Evolutionary conservation across 164 flowering plant species (phyloP).

Genomic region (Piper longum): DNA sequence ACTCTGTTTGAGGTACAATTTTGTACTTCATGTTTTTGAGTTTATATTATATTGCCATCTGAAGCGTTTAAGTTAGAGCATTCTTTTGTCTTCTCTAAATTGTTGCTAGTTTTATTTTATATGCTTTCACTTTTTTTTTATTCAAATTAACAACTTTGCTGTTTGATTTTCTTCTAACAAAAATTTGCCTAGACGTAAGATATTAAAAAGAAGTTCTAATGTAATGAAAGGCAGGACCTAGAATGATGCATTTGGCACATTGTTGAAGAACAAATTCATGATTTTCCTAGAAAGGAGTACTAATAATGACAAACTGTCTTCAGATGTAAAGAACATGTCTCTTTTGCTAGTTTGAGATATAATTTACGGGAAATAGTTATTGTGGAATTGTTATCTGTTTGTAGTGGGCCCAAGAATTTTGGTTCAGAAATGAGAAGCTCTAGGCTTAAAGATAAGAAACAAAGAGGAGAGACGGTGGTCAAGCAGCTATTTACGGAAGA

Average conservation of each 20-base stretch:
- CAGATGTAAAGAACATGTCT: neutral
- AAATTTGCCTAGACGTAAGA: no score
- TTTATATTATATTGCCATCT: no score
- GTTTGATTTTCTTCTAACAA: no score
- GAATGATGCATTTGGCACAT: no score
- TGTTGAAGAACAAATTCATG: no score
- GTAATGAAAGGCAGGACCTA: no score
- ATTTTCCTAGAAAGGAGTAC: no score
- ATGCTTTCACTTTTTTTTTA: no score
- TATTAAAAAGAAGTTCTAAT: no score
- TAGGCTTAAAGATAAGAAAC: conserved; percentile 69
- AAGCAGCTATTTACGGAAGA: conserved; percentile 71
- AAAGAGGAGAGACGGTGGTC: conserved; percentile 63
- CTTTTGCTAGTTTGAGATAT: neutral
- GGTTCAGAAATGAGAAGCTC: conserved; percentile 73
- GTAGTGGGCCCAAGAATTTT: conserved; percentile 41
- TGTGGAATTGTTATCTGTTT: conserved; percentile 1
- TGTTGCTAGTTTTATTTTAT: no score
- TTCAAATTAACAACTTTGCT: no score
- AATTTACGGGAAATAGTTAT: no score
- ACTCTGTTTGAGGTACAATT: conserved; percentile 54
- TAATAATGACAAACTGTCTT: neutral
- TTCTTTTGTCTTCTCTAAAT: neutral
- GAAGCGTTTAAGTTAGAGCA: neutral
- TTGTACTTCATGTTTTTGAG: neutral